phyloP scores from a whole-genome alignment of 75 land plant genomes.

The Gnetum montanum region DNA sequence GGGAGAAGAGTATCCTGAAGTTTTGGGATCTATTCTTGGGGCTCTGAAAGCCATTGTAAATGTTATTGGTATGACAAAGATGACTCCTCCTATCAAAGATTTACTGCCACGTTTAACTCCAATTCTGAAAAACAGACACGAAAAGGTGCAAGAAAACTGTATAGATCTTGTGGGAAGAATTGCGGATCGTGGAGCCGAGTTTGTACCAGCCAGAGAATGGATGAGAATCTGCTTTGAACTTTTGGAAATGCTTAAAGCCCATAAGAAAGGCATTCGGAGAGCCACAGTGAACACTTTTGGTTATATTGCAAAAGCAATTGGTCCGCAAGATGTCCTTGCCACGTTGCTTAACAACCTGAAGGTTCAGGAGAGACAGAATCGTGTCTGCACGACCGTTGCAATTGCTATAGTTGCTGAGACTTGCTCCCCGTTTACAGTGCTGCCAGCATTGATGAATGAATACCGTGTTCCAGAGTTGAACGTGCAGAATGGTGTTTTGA shows the following conservation, averaged over 20 bases:
- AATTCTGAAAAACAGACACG: slow-evolving; percentile 90
- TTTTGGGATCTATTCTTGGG: slow-evolving; percentile 88
- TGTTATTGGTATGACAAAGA: slow-evolving; percentile 98
- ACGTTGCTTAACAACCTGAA: slow-evolving; percentile 89
- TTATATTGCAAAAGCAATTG: slow-evolving; percentile 96
- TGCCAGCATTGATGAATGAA: slow-evolving; percentile 96
- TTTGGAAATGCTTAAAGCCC: slow-evolving; percentile 95
- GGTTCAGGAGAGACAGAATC: slow-evolving; percentile 95
- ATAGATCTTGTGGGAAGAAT: slow-evolving; percentile 97
- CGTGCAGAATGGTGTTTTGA: slow-evolving; percentile 94
- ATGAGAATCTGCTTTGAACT: slow-evolving; percentile 99
- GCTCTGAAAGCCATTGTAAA: slow-evolving; percentile 94
- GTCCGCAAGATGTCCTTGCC: slow-evolving; percentile 95
- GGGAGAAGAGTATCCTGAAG: slow-evolving; percentile 97
- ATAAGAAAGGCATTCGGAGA: slow-evolving; percentile 93
- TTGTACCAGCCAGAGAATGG: slow-evolving; percentile 98
- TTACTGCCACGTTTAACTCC: slow-evolving; percentile 88
- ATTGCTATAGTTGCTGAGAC: slow-evolving; percentile 98
- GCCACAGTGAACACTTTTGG: slow-evolving; percentile 99
- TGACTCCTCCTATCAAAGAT: slow-evolving; percentile 98
- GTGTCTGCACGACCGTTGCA: slow-evolving; percentile 99
- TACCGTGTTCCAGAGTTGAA: slow-evolving; percentile 94
- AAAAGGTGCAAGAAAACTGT: slow-evolving; percentile 97
- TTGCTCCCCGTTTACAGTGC: slow-evolving; percentile 92
- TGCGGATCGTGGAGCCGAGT: slow-evolving; percentile 98